phyloP scores from a whole-genome alignment of 1,284 basidiomycete species.

The Cutaneotrichosporon daszewskae region DNA sequence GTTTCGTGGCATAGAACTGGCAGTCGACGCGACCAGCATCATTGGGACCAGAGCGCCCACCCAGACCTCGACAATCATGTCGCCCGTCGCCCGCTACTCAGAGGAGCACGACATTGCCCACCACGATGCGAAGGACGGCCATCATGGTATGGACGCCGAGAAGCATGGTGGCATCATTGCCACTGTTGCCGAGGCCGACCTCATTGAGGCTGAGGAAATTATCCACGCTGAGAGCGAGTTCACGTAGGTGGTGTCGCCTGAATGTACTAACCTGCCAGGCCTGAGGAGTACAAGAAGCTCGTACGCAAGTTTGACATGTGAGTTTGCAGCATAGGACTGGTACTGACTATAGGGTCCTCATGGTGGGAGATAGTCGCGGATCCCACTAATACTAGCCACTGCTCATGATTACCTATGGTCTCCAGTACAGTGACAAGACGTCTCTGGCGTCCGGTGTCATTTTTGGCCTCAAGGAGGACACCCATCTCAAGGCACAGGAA shows the following conservation, averaged over 20 bases:
- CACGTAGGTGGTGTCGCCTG: background rate
- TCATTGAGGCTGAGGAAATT: no score
- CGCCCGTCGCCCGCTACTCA: no score
- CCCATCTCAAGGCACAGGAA: conserved; percentile 14
- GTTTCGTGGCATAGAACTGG: no score
- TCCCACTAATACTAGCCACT: conserved; percentile 5
- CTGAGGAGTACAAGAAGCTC: conserved; percentile 13
- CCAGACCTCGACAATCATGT: background rate
- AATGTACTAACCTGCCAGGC: background rate
- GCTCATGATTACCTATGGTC: conserved; percentile 11
- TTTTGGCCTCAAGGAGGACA: conserved; percentile 19
- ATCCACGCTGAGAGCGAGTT: conserved; percentile 14
- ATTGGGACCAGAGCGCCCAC: background rate
- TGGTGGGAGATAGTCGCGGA: conserved; percentile 1
- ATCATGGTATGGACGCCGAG: no score
- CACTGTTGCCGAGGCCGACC: no score
- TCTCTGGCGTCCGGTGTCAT: conserved; percentile 20
- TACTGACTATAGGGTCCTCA: conserved; percentile 6
- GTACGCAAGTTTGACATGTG: conserved; percentile 13
- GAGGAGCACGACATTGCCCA: no score
- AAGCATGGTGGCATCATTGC: no score
- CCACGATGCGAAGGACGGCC: no score
- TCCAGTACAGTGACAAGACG: conserved; percentile 19
- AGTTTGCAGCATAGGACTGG: background rate
- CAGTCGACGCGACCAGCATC: no score